A percentile compares a stretch with the other conserved stretches of the same genome.
Conservation (phyloP, 164 flowering plant genomes). For the grape (Vitis vinifera) region ASM3070453v1 NC_081810.1:3268501-3269000, state of each 20-base stretch:
- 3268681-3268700: not conserved
- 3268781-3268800: not conserved
- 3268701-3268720: constrained; percentile 19
- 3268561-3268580: constrained; percentile 37
- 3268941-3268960: constrained; percentile 2
- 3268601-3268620: constrained; percentile 10
- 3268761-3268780: constrained; percentile 6
- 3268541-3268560: constrained; percentile 25
- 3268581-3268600: constrained; percentile 32
- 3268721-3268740: constrained; percentile 2
- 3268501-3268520: constrained; percentile 39
- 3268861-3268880: not conserved
- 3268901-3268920: not conserved
- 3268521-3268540: constrained; percentile 34
- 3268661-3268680: constrained; percentile 9
- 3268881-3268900: not conserved
- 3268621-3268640: constrained; percentile 18
- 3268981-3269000: constrained; percentile 5
- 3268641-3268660: constrained; percentile 12
- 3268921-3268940: not conserved
- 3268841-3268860: not conserved
- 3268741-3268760: constrained; percentile 8
- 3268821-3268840: not conserved
- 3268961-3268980: constrained; percentile 8
- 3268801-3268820: not conserved